Percentiles rank a stretch among this genome's conserved stretches.
Conservation (phyloP, 768 basidiomycete species). For the Suillus fuscotomentosus region DNA sequence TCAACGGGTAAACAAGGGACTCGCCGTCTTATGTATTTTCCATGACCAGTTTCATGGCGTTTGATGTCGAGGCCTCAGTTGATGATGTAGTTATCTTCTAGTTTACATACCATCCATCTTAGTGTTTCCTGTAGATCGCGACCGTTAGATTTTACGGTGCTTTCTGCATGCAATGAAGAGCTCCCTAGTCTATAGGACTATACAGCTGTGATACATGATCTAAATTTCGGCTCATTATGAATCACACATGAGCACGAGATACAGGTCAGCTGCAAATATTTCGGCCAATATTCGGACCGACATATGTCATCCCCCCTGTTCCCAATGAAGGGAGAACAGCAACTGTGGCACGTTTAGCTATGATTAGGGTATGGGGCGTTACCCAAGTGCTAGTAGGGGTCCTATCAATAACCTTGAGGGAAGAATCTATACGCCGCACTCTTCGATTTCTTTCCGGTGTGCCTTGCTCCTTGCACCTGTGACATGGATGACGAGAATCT, state of each 20-base stretch:
- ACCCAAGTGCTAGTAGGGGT: neutral
- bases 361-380: neutral
- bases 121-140: neutral
- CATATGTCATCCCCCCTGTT: neutral
- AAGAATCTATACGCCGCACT: conserved; percentile 3
- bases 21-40: neutral
- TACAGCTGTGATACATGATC: too few species aligned
- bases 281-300: too few species aligned
- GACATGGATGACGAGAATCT: conserved; percentile 14
- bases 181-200: neutral
- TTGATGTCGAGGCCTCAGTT: conserved; percentile 7
- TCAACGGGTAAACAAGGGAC: conserved; percentile 1
- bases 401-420: neutral
- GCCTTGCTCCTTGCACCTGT: conserved; percentile 4
- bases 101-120: conserved; percentile 14
- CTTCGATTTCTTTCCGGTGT: conserved; percentile 10
- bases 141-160: neutral
- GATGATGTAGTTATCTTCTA: conserved; percentile 13
- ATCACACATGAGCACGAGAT: neutral
- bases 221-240: neutral
- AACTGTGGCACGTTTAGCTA: neutral
- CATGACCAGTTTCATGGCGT: conserved; percentile 4
- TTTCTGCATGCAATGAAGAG: neutral
- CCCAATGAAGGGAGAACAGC: neutral
- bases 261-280: neutral